Percentiles rank a stretch among this genome's conserved stretches.
phyloP scores from a whole-genome alignment of 1,284 basidiomycete species.

The Vanrija humicola region DNA sequence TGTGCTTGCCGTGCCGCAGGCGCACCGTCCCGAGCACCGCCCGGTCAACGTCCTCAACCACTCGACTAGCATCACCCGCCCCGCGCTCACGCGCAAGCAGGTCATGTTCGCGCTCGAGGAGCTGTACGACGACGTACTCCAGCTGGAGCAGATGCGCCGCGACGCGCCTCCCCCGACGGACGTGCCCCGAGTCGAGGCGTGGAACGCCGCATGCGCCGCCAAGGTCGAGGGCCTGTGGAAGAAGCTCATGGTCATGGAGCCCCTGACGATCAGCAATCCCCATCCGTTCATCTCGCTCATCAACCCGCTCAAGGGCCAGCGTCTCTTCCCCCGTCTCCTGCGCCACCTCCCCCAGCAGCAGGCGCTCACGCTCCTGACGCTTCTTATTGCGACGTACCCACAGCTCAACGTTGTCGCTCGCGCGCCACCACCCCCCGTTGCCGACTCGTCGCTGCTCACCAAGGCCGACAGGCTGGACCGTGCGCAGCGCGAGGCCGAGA shows the following conservation, averaged over 20 bases:
- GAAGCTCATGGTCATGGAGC: slow-evolving; percentile 77
- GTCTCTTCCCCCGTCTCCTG: slow-evolving; percentile 79
- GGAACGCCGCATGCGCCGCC: slow-evolving; percentile 58
- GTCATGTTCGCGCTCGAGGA: slow-evolving; percentile 75
- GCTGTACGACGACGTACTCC: slow-evolving; percentile 78
- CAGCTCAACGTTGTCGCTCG: slow-evolving; percentile 84
- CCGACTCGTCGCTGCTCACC: slow-evolving; percentile 48
- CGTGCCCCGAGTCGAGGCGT: slow-evolving; percentile 59
- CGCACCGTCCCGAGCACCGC: slow-evolving; percentile 44
- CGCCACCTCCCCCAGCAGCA: slow-evolving; percentile 78
- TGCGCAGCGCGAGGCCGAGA: slow-evolving; percentile 77
- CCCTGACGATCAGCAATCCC: slow-evolving; percentile 85
- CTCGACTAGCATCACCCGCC: slow-evolving; percentile 51
- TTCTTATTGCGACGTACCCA: slow-evolving; percentile 88
- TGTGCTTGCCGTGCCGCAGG: slow-evolving; percentile 72
- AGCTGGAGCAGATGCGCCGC: slow-evolving; percentile 79
- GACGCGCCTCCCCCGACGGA: slow-evolving; percentile 61
- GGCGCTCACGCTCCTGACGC: slow-evolving; percentile 79
- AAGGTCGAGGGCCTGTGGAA: slow-evolving; percentile 74
- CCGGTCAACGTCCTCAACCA: slow-evolving; percentile 48
- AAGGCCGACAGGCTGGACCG: slow-evolving; percentile 59
- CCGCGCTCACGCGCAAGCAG: slow-evolving; percentile 71
- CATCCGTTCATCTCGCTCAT: slow-evolving; percentile 96
- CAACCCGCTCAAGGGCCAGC: slow-evolving; percentile 86
- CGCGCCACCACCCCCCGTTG: slow-evolving; percentile 59